phyloP scores from a whole-genome alignment of 2,329 filamentous ascomycete species.

The Teratosphaeria viscida region DNA sequence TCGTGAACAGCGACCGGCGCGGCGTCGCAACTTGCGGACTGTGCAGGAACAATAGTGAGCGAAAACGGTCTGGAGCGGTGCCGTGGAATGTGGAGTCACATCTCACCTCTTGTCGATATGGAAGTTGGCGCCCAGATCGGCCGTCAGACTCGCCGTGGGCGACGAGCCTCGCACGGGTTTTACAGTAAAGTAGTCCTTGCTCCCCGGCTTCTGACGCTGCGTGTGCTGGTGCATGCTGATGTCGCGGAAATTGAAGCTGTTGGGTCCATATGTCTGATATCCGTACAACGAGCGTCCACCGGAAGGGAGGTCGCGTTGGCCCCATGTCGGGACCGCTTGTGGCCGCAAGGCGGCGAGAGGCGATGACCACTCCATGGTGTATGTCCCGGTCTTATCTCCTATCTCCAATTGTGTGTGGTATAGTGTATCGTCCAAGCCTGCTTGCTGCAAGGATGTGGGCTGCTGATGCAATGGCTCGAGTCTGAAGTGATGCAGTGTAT shows the following conservation, averaged over 20 bases:
- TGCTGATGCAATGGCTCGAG: constrained; percentile 4
- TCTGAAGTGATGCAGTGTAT: constrained; percentile 4
- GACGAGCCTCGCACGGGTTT: constrained; percentile 73
- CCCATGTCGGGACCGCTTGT: constrained; percentile 54
- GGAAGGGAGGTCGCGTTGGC: constrained; percentile 45
- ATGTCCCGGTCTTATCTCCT: constrained; percentile 5
- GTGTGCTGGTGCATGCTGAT: constrained; percentile 49
- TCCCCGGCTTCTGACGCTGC: constrained; percentile 47
- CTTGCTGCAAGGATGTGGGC: constrained; percentile 1
- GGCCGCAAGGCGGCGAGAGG: constrained; percentile 89
- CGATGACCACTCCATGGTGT: constrained; percentile 79
- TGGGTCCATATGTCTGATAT: constrained; percentile 48
- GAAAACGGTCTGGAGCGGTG: constrained; percentile 7
- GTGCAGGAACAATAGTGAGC: constrained; percentile 20
- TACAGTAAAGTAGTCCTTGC: constrained; percentile 70
- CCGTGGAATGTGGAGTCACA: constrained; percentile 28
- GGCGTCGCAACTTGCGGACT: constrained; percentile 78
- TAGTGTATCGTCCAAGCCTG: neutral
- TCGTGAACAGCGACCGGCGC: constrained; percentile 73
- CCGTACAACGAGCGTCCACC: constrained; percentile 41
- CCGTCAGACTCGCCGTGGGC: constrained; percentile 79
- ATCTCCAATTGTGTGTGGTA: neutral
- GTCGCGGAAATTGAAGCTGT: constrained; percentile 66
- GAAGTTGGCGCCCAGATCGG: constrained; percentile 94
- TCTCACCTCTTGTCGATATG: constrained; percentile 83